Evolutionary conservation across 305 asterid genomes (phyloP).

Genomic region (Ajuga reptans): DNA sequence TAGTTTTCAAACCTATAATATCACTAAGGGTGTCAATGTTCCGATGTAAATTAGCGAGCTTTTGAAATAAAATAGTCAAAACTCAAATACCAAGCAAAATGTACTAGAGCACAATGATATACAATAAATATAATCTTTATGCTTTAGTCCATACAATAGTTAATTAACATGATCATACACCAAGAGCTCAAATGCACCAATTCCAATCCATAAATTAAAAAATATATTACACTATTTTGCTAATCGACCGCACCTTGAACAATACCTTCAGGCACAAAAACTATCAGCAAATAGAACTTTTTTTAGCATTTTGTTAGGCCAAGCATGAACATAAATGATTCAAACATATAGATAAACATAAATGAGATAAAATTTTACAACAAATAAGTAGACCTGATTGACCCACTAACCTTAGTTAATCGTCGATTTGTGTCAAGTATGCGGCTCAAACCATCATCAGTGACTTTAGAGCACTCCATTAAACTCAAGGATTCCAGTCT

Average conservation of each 20-base stretch:
- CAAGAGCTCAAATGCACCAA: background rate
- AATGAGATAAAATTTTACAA: too few species aligned
- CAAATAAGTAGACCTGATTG: background rate
- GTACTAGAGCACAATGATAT: too few species aligned
- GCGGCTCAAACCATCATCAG: constrained; percentile 59
- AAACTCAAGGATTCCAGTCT: constrained; percentile 53
- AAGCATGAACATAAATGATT: background rate
- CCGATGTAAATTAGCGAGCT: background rate
- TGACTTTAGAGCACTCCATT: constrained; percentile 56
- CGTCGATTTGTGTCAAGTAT: constrained; percentile 57
- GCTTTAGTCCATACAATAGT: too few species aligned
- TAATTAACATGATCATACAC: too few species aligned
- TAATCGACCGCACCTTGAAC: background rate
- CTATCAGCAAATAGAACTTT: background rate
- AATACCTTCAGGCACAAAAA: background rate
- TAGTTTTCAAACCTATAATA: background rate
- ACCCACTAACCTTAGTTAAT: constrained; percentile 58
- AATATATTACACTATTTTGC: background rate
- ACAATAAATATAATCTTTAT: too few species aligned
- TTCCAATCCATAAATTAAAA: background rate
- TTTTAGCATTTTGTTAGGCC: background rate
- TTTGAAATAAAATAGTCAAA: background rate
- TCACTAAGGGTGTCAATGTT: background rate
- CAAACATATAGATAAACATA: background rate
- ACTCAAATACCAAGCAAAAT: background rate